Evolutionary conservation across 2,329 filamentous ascomycete species (phyloP), one percentile per base, ranked within the genome.

Genomic region (Ilyonectria mors-panacis): DNA sequence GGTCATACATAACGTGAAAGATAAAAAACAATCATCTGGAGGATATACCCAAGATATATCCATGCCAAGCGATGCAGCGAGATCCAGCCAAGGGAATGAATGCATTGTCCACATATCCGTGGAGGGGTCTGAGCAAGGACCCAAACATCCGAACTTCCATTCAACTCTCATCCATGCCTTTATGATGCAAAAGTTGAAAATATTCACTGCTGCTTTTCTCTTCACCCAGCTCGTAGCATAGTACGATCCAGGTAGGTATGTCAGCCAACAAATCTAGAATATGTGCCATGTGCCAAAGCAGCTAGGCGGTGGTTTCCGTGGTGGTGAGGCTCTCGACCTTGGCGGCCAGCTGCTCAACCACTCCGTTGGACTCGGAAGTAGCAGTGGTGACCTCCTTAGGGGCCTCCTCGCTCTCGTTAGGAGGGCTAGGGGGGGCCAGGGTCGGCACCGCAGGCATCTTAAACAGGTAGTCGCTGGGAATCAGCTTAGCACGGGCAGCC

Each of bases 401-500:
- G 39, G 63, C 50, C 35, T 68, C 66, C 39, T 76, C 71, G 17
- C 68, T 60, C 47, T 78, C 70, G 8, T 69, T 68, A 13, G 76
- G 73, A 17, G 74, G 70, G 39, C 63, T 78, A 4, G 80, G 77
- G 12, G 78, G 75, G 55, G 80, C 74, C 80, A 84, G 73, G 78
- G 82, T 70, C 75, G 82, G 81, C 77, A 85, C 67, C 81, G 92
- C 75, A 78, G 90, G 84, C 21, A 93, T 92, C 58, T 88, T 93
- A 63, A 97, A 83, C 17, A 97, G 87, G 63, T 90, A 88, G 53
- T 89, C 85, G 6, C 93, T 93, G 45, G 94, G 89, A 61, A 97
- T 93, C 68, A 98, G 83, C 77, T 93, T 93, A 13, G 86, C 80
- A 70, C 82, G 80, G 28, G 92, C 93, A 19, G 88, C 88, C 1